These are phyloP conservation scores for Ascocoryne sarcoides DNA, from an alignment of 2,329 filamentous ascomycete genomes.

Conservation along the genomic window DNA sequence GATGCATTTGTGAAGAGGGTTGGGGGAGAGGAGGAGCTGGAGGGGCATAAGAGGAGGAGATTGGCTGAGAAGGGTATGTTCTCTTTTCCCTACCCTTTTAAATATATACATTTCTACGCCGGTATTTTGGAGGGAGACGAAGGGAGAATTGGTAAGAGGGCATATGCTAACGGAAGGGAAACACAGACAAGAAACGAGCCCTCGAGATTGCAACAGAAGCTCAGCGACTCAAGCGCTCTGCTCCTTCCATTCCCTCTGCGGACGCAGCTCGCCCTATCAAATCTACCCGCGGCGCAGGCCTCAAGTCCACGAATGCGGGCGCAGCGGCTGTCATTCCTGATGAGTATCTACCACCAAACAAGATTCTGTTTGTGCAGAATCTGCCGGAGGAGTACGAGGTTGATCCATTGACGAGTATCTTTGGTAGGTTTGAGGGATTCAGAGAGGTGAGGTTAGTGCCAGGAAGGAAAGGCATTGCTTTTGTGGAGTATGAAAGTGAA, in stretches of 20 bases:
- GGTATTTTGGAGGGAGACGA: no score
- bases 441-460: slow-evolving; percentile 86
- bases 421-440: slow-evolving; percentile 87
- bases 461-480: slow-evolving; percentile 79
- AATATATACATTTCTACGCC: no score
- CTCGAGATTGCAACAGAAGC: slow-evolving; percentile 70
- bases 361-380: slow-evolving; percentile 90
- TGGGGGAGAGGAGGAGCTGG: slow-evolving; percentile 72
- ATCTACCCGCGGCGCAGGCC: slow-evolving; percentile 59
- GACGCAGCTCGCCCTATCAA: slow-evolving; percentile 54
- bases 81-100: no score
- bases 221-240: slow-evolving; percentile 62
- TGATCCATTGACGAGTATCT: slow-evolving; percentile 70
- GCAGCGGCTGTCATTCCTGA: slow-evolving; percentile 76
- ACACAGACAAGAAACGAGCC: slow-evolving; percentile 65
- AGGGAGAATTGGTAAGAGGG: no score
- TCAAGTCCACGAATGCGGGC: slow-evolving; percentile 65
- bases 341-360: slow-evolving; percentile 96
- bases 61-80: slow-evolving; percentile 77
- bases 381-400: slow-evolving; percentile 79
- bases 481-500: slow-evolving; percentile 93
- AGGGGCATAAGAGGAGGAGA: slow-evolving; percentile 74
- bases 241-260: slow-evolving; percentile 24
- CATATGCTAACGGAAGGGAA: background rate
- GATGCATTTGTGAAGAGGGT: slow-evolving; percentile 76